phyloP scores from a whole-genome alignment of 495 filamentous ascomycete genomes.

The Neurospora tetrasperma region DNA sequence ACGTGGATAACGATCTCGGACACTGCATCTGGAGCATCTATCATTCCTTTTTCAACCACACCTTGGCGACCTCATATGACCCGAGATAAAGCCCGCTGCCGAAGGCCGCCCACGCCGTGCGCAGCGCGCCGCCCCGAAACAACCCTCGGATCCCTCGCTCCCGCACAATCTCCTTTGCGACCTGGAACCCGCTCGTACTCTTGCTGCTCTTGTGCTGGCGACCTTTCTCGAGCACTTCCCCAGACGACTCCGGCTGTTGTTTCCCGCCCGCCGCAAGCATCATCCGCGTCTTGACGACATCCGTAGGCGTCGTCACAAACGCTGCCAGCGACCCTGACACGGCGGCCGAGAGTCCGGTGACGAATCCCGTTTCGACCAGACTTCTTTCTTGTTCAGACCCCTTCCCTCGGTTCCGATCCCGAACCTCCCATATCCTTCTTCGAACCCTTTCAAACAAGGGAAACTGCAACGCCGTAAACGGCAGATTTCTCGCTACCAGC shows the following conservation, averaged over 20 bases:
- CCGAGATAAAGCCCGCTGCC: slow-evolving; percentile 78
- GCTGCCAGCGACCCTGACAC: slow-evolving; percentile 60
- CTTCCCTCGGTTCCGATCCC: slow-evolving; percentile 9
- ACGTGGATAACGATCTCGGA: background rate
- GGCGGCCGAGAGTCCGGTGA: slow-evolving; percentile 62
- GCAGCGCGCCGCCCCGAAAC: slow-evolving; percentile 65
- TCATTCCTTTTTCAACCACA: slow-evolving; percentile 43
- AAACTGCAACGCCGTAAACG: slow-evolving; percentile 81
- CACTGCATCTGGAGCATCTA: background rate
- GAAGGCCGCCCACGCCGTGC: slow-evolving; percentile 70
- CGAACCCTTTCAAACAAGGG: slow-evolving; percentile 70
- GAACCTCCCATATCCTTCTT: slow-evolving; percentile 23
- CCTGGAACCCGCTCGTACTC: slow-evolving; percentile 33
- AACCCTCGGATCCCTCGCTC: slow-evolving; percentile 61
- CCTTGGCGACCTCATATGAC: slow-evolving; percentile 69
- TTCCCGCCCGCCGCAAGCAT: slow-evolving; percentile 46
- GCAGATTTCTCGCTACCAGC: slow-evolving; percentile 69
- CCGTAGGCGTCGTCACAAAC: slow-evolving; percentile 66
- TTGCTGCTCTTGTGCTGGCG: background rate
- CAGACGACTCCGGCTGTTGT: slow-evolving; percentile 7
- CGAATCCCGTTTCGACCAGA: slow-evolving; percentile 50
- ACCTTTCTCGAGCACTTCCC: too few relatives aligned
- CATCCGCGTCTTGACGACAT: slow-evolving; percentile 76
- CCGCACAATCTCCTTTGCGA: slow-evolving; percentile 50
- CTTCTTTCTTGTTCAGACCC: background rate